Conservation (phyloP, 2,329 filamentous ascomycete species). For the Aciculosporium take region DNA sequence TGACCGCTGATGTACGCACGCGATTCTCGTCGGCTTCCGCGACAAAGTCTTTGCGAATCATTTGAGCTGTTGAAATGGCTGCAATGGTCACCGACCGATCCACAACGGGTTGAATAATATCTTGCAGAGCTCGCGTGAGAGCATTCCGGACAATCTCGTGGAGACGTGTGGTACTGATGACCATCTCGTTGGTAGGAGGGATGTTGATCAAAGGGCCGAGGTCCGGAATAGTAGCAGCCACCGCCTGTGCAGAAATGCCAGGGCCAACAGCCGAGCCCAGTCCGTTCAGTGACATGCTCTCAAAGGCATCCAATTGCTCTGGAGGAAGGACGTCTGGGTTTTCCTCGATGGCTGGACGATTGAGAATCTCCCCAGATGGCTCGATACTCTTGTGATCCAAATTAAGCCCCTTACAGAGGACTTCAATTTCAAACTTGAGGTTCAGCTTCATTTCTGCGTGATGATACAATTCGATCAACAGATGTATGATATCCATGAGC, state of each 20-base stretch:
- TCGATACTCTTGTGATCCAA: constrained; percentile 89
- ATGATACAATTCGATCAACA: constrained; percentile 88
- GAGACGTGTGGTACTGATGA: constrained; percentile 54
- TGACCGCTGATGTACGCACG: constrained; percentile 73
- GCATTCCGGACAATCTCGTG: constrained; percentile 72
- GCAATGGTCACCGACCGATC: constrained; percentile 96
- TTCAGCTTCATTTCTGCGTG: constrained; percentile 89
- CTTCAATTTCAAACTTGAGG: constrained; percentile 96
- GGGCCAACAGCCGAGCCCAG: constrained; percentile 54
- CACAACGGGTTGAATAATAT: constrained; percentile 95
- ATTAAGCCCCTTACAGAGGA: constrained; percentile 81
- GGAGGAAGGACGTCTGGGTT: constrained; percentile 43
- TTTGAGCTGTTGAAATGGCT: constrained; percentile 87
- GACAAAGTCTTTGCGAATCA: constrained; percentile 91
- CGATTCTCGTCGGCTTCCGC: constrained; percentile 84
- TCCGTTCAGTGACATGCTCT: constrained; percentile 65
- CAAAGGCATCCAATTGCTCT: constrained; percentile 67
- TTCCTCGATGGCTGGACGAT: constrained; percentile 53
- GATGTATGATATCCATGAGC: constrained; percentile 88
- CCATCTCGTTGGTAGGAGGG: constrained; percentile 66
- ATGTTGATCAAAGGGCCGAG: constrained; percentile 66
- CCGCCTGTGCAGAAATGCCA: constrained; percentile 62
- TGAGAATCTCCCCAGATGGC: constrained; percentile 72
- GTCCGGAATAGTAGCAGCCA: constrained; percentile 71
- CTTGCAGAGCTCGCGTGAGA: constrained; percentile 77